phyloP scores from a whole-genome alignment of 371 early-diverging fungal species.

The Apophysomyces trapeziformis region DNA sequence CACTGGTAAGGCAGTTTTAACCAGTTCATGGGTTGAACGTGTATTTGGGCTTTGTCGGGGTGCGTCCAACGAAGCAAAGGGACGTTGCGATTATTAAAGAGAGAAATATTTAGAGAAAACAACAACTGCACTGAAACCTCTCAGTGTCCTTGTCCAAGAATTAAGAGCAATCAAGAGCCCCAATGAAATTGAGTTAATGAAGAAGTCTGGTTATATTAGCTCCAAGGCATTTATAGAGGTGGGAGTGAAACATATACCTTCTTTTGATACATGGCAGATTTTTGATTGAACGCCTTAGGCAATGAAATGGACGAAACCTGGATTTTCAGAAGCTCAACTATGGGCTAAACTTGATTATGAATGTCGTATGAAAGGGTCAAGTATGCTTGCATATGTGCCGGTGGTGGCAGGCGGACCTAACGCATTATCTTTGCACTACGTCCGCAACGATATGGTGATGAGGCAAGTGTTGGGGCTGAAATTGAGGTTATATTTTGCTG shows the following conservation, averaged over 20 bases:
- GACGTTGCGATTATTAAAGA: background rate
- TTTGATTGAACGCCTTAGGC: constrained; percentile 34
- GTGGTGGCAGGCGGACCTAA: constrained; percentile 95
- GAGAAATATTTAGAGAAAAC: constrained; percentile 26
- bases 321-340: constrained; percentile 76
- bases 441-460: constrained; percentile 78
- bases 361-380: constrained; percentile 70
- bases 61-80: background rate
- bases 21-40: constrained; percentile 31
- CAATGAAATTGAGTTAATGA: constrained; percentile 80
- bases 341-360: constrained; percentile 82
- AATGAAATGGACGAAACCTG: constrained; percentile 73
- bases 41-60: constrained; percentile 14
- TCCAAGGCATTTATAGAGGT: constrained; percentile 78
- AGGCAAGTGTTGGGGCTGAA: constrained; percentile 36
- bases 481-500: background rate
- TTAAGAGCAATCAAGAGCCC: constrained; percentile 79
- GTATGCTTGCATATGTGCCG: constrained; percentile 92
- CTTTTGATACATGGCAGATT: background rate
- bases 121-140: constrained; percentile 48
- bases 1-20: constrained; percentile 36
- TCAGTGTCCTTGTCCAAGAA: constrained; percentile 70
- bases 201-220: constrained; percentile 76
- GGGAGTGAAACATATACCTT: background rate
- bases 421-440: constrained; percentile 93